Conservation (phyloP, 202 grass and related monocot genomes). For the Panicum virgatum region DNA sequence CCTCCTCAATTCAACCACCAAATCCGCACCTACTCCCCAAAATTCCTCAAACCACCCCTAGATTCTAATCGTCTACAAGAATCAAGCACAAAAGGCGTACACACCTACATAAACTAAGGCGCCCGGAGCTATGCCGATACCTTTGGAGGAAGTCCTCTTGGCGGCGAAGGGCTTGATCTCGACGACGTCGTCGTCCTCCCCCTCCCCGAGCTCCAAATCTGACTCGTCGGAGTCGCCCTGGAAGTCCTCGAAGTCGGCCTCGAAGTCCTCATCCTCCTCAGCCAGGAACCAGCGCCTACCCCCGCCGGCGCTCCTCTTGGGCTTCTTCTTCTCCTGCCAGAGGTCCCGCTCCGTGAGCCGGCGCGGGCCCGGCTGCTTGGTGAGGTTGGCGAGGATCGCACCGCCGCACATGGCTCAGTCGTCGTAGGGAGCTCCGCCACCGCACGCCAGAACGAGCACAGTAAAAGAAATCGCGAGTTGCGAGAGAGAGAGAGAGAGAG, state of each 20-base stretch:
- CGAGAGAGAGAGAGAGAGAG: too few relatives aligned
- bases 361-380: slow-evolving; percentile 29
- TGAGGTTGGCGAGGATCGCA: slow-evolving; percentile 53
- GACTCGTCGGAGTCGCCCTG: slow-evolving; percentile 44
- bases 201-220: slow-evolving; percentile 39
- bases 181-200: slow-evolving; percentile 46
- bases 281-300: slow-evolving; percentile 32
- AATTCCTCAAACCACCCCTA: background rate
- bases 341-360: slow-evolving; percentile 46
- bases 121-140: slow-evolving; percentile 20
- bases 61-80: slow-evolving; percentile 22
- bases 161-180: slow-evolving; percentile 56
- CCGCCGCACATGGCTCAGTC: slow-evolving; percentile 76
- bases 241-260: slow-evolving; percentile 71
- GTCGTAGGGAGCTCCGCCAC: slow-evolving; percentile 28
- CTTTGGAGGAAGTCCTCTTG: slow-evolving; percentile 47
- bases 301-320: slow-evolving; percentile 27
- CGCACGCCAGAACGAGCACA: background rate
- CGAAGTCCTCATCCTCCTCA: slow-evolving; percentile 53
- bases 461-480: background rate
- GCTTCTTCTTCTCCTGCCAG: slow-evolving; percentile 66
- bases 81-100: background rate
- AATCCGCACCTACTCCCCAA: background rate
- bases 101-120: background rate
- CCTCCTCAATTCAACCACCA: slow-evolving; percentile 21